Conservation (phyloP, 2,329 filamentous ascomycete species). For the Sporothrix schenckii region DNA sequence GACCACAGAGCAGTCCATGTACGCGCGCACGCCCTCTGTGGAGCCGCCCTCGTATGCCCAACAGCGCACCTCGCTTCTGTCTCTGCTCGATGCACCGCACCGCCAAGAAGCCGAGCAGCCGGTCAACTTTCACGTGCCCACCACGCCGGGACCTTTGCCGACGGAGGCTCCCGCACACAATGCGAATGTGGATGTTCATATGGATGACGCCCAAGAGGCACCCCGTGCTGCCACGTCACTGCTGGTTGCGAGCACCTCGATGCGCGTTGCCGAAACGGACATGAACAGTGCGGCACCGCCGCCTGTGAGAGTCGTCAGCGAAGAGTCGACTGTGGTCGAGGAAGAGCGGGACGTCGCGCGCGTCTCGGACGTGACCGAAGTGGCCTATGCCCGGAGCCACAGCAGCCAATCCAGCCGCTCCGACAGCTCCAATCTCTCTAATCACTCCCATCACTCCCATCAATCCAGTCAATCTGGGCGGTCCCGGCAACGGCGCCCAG, state of each 20-base stretch:
- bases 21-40: conserved; percentile 63
- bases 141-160: conserved; percentile 38
- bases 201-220: conserved; percentile 25
- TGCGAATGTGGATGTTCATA: background rate
- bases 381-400: background rate
- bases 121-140: conserved; percentile 47
- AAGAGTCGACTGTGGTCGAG: background rate
- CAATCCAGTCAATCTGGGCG: background rate
- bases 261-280: conserved; percentile 13
- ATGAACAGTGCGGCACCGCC: background rate
- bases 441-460: no score
- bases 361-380: conserved; percentile 12
- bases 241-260: conserved; percentile 28
- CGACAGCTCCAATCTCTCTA: background rate
- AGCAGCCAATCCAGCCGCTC: conserved; percentile 12
- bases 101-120: conserved; percentile 44
- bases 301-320: background rate
- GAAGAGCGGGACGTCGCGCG: conserved; percentile 21
- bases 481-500: conserved; percentile 9
- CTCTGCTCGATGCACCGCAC: conserved; percentile 61
- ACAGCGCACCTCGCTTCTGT: conserved; percentile 61
- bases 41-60: conserved; percentile 64
- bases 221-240: conserved; percentile 19
- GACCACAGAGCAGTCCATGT: conserved; percentile 46
- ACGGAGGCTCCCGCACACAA: background rate